phyloP scores from a whole-genome alignment of 2,329 filamentous ascomycete species.

The Diaporthe australafricana region DNA sequence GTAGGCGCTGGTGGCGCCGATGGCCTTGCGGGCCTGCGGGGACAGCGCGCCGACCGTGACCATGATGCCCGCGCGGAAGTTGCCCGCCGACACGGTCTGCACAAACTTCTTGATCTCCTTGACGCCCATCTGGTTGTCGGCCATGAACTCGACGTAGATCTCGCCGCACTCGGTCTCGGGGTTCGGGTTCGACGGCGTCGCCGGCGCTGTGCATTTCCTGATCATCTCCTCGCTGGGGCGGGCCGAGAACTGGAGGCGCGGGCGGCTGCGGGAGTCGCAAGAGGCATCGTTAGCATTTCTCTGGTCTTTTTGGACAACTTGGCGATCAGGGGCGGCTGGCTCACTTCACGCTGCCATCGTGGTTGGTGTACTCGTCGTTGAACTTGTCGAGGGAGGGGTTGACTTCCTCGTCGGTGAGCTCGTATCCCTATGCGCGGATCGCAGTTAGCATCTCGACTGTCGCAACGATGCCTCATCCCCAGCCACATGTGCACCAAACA shows the following conservation, averaged over 20 bases:
- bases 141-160: constrained; percentile 93
- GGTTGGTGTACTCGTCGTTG: constrained; percentile 75
- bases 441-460: constrained; percentile 25
- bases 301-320: not conserved
- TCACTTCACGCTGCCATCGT: constrained; percentile 82
- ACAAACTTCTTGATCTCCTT: constrained; percentile 93
- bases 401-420: constrained; percentile 89
- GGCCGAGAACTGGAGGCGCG: constrained; percentile 88
- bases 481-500: not conserved
- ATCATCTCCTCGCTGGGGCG: constrained; percentile 87
- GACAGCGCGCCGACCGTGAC: constrained; percentile 87
- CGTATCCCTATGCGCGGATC: constrained; percentile 78
- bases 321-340: constrained; percentile 43
- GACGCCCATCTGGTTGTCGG: constrained; percentile 83
- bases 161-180: constrained; percentile 82
- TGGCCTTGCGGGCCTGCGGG: constrained; percentile 86
- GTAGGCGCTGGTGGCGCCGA: constrained; percentile 79
- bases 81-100: constrained; percentile 80
- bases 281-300: constrained; percentile 23
- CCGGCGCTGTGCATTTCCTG: constrained; percentile 81
- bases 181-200: constrained; percentile 76
- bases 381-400: constrained; percentile 89
- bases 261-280: constrained; percentile 68
- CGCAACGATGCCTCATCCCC: not conserved
- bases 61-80: constrained; percentile 92